A percentile compares a stretch with the other conserved stretches of the same genome.
Evolutionary conservation across 169 alveolate genomes (phyloP).

Genomic region (Plasmodium gallinaceum): DNA sequence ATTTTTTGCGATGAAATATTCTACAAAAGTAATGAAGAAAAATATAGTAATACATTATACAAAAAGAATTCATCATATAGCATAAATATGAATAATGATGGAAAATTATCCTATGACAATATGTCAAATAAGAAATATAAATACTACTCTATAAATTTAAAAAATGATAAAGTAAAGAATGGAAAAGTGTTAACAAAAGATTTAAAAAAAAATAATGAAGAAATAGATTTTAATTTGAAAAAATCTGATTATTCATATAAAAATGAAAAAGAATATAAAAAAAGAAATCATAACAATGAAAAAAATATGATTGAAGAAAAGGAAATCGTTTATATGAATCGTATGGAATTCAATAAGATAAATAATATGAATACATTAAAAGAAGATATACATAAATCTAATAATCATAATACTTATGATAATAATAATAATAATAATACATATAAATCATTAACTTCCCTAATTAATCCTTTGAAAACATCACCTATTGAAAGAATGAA

Average conservation of each 20-base stretch:
- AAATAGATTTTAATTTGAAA: not conserved
- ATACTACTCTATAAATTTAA: conserved; percentile 1
- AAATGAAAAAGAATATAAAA: conserved; percentile 35
- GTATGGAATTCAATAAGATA: not conserved
- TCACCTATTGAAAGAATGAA: conserved; percentile 3
- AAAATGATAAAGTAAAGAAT: conserved; percentile 18
- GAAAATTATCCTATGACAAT: not conserved
- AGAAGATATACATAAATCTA: conserved; percentile 13
- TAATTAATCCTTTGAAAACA: conserved; percentile 14
- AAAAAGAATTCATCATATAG: not conserved
- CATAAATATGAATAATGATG: conserved; percentile 22
- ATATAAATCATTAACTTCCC: conserved; percentile 8
- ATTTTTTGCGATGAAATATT: conserved; percentile 1
- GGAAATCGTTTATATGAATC: not conserved
- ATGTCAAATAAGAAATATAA: conserved; percentile 14
- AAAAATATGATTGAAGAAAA: conserved; percentile 7
- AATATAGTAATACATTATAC: conserved; percentile 4
- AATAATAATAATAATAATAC: conserved; percentile 31
- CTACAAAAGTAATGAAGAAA: conserved; percentile 31
- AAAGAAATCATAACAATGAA: conserved; percentile 2
- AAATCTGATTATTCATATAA: conserved; percentile 2
- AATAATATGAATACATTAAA: conserved; percentile 7
- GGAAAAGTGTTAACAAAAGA: conserved; percentile 2
- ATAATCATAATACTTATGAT: not conserved
- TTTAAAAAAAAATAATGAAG: conserved; percentile 30